phyloP scores from a whole-genome alignment of 1,284 basidiomycete genomes.

The Uromyces viciae-fabae region DNA sequence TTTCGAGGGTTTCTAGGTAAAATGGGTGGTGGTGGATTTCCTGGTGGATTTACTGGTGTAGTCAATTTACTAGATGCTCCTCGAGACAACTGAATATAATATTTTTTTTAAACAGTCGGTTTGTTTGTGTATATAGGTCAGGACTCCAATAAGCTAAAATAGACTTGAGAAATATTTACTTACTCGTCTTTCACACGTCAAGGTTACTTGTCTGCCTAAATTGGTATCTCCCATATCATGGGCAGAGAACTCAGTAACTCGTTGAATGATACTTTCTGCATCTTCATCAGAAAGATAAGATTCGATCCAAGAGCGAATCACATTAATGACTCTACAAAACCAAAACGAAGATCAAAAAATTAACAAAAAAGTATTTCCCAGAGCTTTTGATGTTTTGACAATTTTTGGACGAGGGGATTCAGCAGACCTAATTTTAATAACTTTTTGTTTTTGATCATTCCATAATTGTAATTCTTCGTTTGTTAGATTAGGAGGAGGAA shows the following conservation, averaged over 20 bases:
- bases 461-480: constrained; percentile 71
- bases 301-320: constrained; percentile 57
- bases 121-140: background rate
- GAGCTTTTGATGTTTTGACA: too few relatives aligned
- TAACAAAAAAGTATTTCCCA: constrained; percentile 59
- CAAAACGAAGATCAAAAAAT: constrained; percentile 55
- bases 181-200: constrained; percentile 55
- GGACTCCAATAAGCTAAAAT: too few relatives aligned
- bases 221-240: constrained; percentile 52
- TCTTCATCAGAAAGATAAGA: constrained; percentile 56
- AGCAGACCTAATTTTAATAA: constrained; percentile 77
- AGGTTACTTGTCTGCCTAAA: constrained; percentile 53
- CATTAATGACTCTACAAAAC: constrained; percentile 53
- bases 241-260: constrained; percentile 54
- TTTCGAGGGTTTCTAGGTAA: constrained; percentile 70
- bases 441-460: constrained; percentile 80
- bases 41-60: constrained; percentile 51
- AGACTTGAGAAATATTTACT: constrained; percentile 21
- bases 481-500: constrained; percentile 68
- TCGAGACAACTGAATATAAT: constrained; percentile 4
- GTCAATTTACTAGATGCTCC: constrained; percentile 46
- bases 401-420: too few relatives aligned
- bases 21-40: constrained; percentile 66
- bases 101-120: background rate
- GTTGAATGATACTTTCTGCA: constrained; percentile 51